These are phyloP conservation scores for Tylopilus subfusipes DNA, from an alignment of 768 basidiomycete species.

Conservation along the genomic window DNA sequence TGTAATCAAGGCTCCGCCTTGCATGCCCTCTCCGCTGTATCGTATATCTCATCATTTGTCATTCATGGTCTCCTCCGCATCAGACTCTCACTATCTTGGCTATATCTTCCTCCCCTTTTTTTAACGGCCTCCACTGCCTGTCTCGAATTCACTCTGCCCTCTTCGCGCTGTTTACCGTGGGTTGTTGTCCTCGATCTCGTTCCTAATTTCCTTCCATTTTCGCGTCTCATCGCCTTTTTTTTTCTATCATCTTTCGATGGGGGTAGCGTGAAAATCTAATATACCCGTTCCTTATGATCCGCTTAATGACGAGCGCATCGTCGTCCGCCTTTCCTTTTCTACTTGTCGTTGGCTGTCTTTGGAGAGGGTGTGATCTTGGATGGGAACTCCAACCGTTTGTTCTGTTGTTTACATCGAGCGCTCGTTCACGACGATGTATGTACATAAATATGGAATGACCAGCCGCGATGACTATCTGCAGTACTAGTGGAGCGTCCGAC, in stretches of 20 bases:
- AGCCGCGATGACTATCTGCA: constrained; percentile 1
- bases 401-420: background rate
- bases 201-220: background rate
- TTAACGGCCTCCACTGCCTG: background rate
- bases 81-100: constrained; percentile 25
- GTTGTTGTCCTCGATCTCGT: constrained; percentile 9
- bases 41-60: constrained; percentile 25
- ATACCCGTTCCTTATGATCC: constrained; percentile 25
- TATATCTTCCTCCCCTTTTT: constrained; percentile 13
- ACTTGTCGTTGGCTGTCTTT: background rate
- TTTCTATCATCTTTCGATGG: background rate
- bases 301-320: constrained; percentile 15
- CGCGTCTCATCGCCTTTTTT: background rate
- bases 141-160: background rate
- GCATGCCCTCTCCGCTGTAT: constrained; percentile 6
- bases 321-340: constrained; percentile 1
- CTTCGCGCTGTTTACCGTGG: background rate
- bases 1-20: constrained; percentile 30
- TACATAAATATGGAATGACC: constrained; percentile 16
- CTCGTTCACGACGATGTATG: constrained; percentile 13
- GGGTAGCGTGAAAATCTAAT: constrained; percentile 24
- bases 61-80: constrained; percentile 21
- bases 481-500: background rate
- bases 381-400: background rate
- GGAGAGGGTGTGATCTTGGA: constrained; percentile 3